Conservation (phyloP, 2,329 filamentous ascomycete species). For the Lachnellula cervina region DNA sequence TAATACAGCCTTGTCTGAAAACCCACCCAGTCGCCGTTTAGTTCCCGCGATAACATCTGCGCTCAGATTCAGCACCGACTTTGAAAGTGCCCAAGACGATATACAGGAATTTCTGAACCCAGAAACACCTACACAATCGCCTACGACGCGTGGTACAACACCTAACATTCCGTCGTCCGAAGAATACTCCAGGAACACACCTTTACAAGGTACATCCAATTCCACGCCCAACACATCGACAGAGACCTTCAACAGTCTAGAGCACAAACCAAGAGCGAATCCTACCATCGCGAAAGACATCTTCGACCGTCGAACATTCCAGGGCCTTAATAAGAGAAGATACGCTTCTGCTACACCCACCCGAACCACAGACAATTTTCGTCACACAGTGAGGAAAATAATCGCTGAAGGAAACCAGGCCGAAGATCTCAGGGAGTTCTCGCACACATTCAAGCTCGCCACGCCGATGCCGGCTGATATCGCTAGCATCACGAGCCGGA, state of each 20-base stretch:
- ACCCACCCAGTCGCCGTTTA: neutral
- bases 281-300: neutral
- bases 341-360: neutral
- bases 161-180: neutral
- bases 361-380: neutral
- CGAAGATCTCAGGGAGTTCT: slow-evolving; percentile 1
- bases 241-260: neutral
- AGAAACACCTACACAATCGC: neutral
- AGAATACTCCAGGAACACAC: neutral
- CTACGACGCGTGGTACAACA: neutral
- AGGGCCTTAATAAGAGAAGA: neutral
- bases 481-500: neutral
- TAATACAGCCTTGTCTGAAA: neutral
- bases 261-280: neutral
- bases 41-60: neutral
- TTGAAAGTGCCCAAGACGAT: neutral
- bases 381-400: neutral
- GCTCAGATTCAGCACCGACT: neutral
- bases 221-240: neutral
- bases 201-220: neutral
- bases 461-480: slow-evolving; percentile 2
- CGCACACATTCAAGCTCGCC: neutral
- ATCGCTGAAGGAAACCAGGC: neutral
- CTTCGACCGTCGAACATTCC: neutral
- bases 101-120: neutral